Percentiles rank a stretch among this genome's conserved stretches.
phyloP scores from a whole-genome alignment of 1,284 basidiomycete species.

The Moniliophthora roreri region DNA sequence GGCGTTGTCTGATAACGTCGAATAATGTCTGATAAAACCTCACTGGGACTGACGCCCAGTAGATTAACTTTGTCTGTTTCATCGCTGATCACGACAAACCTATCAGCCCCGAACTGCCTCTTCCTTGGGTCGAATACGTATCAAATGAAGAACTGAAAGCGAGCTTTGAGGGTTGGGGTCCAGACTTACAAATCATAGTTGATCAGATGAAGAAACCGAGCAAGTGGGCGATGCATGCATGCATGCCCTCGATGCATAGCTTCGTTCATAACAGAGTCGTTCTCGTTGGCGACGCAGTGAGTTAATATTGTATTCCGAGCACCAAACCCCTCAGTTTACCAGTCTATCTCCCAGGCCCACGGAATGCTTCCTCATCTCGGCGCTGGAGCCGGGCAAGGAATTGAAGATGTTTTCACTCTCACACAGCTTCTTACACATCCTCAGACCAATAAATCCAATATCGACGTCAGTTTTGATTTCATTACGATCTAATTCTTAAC shows the following conservation, averaged over 20 bases:
- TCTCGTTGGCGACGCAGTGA: slow-evolving; percentile 59
- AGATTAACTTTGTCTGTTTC: slow-evolving; percentile 60
- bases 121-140: slow-evolving; percentile 50
- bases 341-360: no score
- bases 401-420: no score
- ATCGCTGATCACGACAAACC: slow-evolving; percentile 38
- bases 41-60: no score
- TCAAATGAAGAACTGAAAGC: slow-evolving; percentile 43
- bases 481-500: slow-evolving; percentile 23
- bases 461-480: no score
- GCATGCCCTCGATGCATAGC: slow-evolving; percentile 45
- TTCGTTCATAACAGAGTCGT: slow-evolving; percentile 49
- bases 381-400: no score
- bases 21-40: no score
- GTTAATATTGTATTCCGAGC: slow-evolving; percentile 20
- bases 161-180: slow-evolving; percentile 49
- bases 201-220: slow-evolving; percentile 47
- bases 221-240: slow-evolving; percentile 60
- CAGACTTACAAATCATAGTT: slow-evolving; percentile 43
- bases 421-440: no score
- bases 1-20: no score
- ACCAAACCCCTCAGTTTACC: no score
- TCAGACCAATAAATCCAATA: no score
- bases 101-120: slow-evolving; percentile 35
- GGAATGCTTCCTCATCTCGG: no score